A percentile compares a stretch with the other conserved stretches of the same genome.
These are phyloP conservation scores for Solanum okadae DNA, from an alignment of 257 asterid genomes.

Conservation along the genomic window DNA sequence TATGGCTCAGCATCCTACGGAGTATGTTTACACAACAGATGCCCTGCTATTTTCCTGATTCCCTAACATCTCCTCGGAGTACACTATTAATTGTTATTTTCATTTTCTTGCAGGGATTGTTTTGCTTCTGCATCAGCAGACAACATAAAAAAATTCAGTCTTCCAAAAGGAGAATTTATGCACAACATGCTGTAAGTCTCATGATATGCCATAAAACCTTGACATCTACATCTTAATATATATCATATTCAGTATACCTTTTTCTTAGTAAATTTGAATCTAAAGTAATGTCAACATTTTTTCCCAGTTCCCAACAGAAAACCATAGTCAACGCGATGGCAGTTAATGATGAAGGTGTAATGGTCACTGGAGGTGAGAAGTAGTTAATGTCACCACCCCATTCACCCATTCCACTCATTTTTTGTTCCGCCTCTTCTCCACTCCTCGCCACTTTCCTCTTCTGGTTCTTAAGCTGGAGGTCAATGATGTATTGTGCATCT, in stretches of 20 bases:
- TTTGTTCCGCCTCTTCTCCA: not conserved
- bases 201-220: not conserved
- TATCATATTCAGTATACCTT: not conserved
- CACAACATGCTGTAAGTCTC: slow-evolving; percentile 97
- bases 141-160: slow-evolving; percentile 79
- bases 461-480: not conserved
- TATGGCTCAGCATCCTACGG: slow-evolving; percentile 6
- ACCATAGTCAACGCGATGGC: slow-evolving; percentile 89
- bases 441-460: not conserved
- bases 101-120: slow-evolving; percentile 50
- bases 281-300: not conserved
- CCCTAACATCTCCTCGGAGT: not conserved
- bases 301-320: slow-evolving; percentile 86
- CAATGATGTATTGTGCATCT: not conserved
- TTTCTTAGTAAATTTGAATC: not conserved
- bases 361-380: slow-evolving; percentile 82
- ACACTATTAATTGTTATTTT: not conserved
- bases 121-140: slow-evolving; percentile 99
- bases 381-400: not conserved
- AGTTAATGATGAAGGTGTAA: slow-evolving; percentile 78
- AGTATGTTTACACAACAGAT: slow-evolving; percentile 8
- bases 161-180: slow-evolving; percentile 97
- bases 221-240: not conserved
- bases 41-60: not conserved
- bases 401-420: not conserved